phyloP scores from a whole-genome alignment of 2,329 filamentous ascomycete species.

The Mycosphaerella sp. region DNA sequence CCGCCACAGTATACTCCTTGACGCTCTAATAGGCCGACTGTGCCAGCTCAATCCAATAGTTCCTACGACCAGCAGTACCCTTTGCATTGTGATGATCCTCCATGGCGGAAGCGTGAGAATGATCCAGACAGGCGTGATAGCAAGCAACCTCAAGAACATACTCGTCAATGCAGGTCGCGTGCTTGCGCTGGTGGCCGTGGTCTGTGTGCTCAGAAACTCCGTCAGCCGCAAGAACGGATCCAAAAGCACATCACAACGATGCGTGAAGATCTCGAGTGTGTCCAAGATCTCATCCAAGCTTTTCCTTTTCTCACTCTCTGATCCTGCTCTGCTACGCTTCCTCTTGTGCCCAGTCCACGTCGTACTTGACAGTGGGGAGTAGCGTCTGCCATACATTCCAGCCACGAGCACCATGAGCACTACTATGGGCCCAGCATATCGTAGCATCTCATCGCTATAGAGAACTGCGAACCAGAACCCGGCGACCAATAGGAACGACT shows the following conservation, averaged over 20 bases:
- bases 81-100: constrained; percentile 76
- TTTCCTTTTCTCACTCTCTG: constrained; percentile 67
- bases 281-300: constrained; percentile 97
- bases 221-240: constrained; percentile 85
- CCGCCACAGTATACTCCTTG: constrained; percentile 83
- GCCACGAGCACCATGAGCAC: constrained; percentile 73
- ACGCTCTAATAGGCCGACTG: constrained; percentile 75
- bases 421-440: constrained; percentile 75
- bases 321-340: constrained; percentile 53
- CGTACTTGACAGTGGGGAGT: constrained; percentile 83
- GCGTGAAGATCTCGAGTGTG: constrained; percentile 82
- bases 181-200: constrained; percentile 83
- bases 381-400: constrained; percentile 87
- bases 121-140: constrained; percentile 86
- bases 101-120: constrained; percentile 73
- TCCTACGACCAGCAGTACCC: constrained; percentile 77
- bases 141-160: constrained; percentile 79
- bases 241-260: constrained; percentile 82
- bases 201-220: constrained; percentile 78
- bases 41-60: constrained; percentile 89
- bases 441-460: constrained; percentile 78
- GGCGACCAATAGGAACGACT: constrained; percentile 85
- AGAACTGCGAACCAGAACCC: constrained; percentile 80
- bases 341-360: constrained; percentile 62
- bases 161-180: constrained; percentile 84